Conservation (phyloP, 192 early-diverging fungal genomes). For the Tieghemiomyces parasiticus region DNA sequence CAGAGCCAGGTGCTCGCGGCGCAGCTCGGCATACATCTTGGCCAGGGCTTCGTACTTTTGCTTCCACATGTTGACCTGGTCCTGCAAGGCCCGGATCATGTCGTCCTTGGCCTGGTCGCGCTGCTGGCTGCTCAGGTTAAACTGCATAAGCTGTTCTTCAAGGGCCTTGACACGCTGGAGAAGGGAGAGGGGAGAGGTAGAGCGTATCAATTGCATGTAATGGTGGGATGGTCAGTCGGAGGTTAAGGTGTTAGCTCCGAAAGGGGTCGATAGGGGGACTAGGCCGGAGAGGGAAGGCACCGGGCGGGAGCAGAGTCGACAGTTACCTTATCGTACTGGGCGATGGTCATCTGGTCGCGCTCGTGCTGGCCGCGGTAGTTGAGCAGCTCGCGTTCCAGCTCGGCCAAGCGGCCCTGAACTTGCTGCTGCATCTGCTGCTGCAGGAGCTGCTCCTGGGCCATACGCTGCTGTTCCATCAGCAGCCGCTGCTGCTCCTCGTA, state of each 20-base stretch:
- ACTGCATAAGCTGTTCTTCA: conserved; percentile 64
- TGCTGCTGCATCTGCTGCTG: conserved; percentile 73
- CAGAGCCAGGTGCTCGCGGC: conserved; percentile 90
- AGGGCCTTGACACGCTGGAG: conserved; percentile 60
- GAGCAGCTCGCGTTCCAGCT: conserved; percentile 71
- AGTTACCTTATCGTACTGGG: conserved; percentile 93
- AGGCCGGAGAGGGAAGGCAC: no score
- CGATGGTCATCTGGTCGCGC: conserved; percentile 65
- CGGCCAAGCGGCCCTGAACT: conserved; percentile 55
- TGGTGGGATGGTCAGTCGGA: no score
- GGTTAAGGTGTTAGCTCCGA: no score
- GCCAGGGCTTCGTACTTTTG: conserved; percentile 96
- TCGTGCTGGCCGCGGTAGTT: conserved; percentile 59
- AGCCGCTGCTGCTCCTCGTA: conserved; percentile 64
- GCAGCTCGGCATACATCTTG: conserved; percentile 92
- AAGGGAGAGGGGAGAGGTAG: no score
- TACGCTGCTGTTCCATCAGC: conserved; percentile 53
- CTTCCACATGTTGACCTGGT: conserved; percentile 91
- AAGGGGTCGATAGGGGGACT: no score
- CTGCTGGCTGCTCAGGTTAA: conserved; percentile 53
- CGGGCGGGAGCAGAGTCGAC: no score
- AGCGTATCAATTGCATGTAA: no score
- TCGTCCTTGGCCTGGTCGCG: conserved; percentile 72
- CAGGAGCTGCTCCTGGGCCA: conserved; percentile 55
- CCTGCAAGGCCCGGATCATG: conserved; percentile 68